Conservation (phyloP, 148 eudicot genomes). For the Rhododendron ferrugineum region DNA sequence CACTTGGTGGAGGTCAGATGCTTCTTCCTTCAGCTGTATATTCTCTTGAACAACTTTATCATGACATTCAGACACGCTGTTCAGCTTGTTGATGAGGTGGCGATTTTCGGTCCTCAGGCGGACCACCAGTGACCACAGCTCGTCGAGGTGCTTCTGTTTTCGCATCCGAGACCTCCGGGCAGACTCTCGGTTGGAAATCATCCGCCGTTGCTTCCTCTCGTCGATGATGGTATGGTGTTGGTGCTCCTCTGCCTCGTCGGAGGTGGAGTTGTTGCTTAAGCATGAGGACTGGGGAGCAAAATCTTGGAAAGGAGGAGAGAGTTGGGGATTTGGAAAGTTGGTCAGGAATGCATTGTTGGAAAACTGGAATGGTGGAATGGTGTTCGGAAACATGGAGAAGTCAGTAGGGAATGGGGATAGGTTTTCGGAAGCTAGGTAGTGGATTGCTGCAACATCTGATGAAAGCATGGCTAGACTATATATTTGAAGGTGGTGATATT, state of each 20-base stretch:
- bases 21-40: conserved; percentile 58
- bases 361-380: conserved; percentile 15
- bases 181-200: conserved; percentile 84
- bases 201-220: conserved; percentile 71
- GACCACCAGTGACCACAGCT: conserved; percentile 61
- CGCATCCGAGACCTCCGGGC: conserved; percentile 87
- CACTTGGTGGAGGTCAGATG: conserved; percentile 47
- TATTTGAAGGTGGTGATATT: neutral
- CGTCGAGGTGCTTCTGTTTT: conserved; percentile 80
- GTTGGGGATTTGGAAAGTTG: conserved; percentile 22
- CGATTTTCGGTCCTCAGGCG: conserved; percentile 56
- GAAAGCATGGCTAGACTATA: conserved; percentile 32
- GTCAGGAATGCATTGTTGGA: conserved; percentile 15
- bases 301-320: conserved; percentile 19
- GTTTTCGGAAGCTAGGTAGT: conserved; percentile 24
- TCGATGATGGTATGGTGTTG: conserved; percentile 36
- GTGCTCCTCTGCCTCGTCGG: conserved; percentile 55
- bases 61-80: conserved; percentile 38
- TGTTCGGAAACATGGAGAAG: conserved; percentile 24
- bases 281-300: conserved; percentile 26
- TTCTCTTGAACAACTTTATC: conserved; percentile 54
- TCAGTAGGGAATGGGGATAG: conserved; percentile 23
- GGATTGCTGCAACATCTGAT: conserved; percentile 30
- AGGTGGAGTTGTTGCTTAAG: conserved; percentile 51
- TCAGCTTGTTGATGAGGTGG: conserved; percentile 48